Percentiles rank a stretch among this genome's conserved stretches.
Conservation (phyloP, 371 early-diverging fungal genomes). For the Mucor velutinosus region DNA sequence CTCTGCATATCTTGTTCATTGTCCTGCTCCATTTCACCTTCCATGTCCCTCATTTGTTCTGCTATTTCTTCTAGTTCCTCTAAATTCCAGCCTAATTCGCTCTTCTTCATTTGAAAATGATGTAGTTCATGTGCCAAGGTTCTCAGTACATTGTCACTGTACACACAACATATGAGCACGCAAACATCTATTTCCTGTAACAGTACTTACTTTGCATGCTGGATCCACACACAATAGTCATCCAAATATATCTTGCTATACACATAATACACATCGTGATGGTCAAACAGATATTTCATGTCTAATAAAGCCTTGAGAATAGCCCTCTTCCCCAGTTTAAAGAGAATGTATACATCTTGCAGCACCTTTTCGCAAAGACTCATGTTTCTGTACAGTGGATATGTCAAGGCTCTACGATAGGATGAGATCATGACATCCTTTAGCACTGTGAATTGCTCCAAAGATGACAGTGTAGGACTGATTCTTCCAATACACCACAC, state of each 20-base stretch:
- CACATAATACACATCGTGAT: constrained; percentile 85
- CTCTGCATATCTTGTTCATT: constrained; percentile 16
- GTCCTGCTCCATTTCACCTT: constrained; percentile 11
- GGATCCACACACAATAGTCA: constrained; percentile 98
- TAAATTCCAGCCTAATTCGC: constrained; percentile 74
- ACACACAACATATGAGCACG: neutral
- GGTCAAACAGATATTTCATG: constrained; percentile 77
- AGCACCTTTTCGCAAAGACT: constrained; percentile 68
- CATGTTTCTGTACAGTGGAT: constrained; percentile 85
- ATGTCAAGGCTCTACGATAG: constrained; percentile 80
- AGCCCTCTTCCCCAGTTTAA: constrained; percentile 83
- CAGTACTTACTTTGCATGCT: constrained; percentile 58
- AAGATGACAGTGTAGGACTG: constrained; percentile 75
- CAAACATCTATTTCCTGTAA: neutral
- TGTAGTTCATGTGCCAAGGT: constrained; percentile 82
- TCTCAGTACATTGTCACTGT: constrained; percentile 67
- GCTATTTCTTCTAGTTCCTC: constrained; percentile 67
- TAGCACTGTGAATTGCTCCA: constrained; percentile 77
- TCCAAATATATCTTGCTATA: constrained; percentile 88
- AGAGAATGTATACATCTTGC: constrained; percentile 81
- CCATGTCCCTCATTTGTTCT: constrained; percentile 17
- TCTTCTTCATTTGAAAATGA: constrained; percentile 67
- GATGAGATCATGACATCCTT: constrained; percentile 63
- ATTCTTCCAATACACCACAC: constrained; percentile 90
- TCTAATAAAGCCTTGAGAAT: constrained; percentile 80